phyloP scores from a whole-genome alignment of 495 filamentous ascomycete species.

The Sphaerosporella brunnea region DNA sequence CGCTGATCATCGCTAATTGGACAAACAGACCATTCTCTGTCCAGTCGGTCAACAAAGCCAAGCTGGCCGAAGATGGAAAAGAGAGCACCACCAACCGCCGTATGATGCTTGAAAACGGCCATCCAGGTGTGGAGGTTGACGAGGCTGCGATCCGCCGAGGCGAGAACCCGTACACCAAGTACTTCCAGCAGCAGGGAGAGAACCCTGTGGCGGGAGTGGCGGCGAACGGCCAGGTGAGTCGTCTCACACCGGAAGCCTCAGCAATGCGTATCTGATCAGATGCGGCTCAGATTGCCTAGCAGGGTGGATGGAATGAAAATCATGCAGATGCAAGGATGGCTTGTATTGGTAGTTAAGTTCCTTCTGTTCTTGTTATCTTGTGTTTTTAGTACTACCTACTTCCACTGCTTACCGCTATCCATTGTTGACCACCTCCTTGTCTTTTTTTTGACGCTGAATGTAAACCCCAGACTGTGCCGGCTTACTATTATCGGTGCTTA shows the following conservation, averaged over 20 bases:
- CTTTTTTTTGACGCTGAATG: no score
- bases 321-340: no score
- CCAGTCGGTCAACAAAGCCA: conserved; percentile 31
- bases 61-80: conserved; percentile 35
- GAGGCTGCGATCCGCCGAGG: conserved; percentile 44
- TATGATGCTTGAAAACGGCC: conserved; percentile 41
- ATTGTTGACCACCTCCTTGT: no score
- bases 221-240: conserved; percentile 7
- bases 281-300: no score
- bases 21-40: conserved; percentile 35
- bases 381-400: no score
- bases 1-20: not conserved
- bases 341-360: no score
- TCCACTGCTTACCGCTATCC: no score
- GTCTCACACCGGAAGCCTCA: conserved; percentile 6
- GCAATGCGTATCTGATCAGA: not conserved
- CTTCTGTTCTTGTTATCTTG: no score
- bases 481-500: no score
- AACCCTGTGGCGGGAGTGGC: conserved; percentile 9
- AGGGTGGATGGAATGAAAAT: no score
- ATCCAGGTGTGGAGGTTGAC: conserved; percentile 40
- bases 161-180: conserved; percentile 45
- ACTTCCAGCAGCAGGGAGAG: conserved; percentile 45
- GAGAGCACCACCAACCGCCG: conserved; percentile 32
- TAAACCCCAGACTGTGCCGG: not conserved